Evolutionary conservation across 345 rosid species (phyloP).

Genomic region (Eucalyptus tenuipes): DNA sequence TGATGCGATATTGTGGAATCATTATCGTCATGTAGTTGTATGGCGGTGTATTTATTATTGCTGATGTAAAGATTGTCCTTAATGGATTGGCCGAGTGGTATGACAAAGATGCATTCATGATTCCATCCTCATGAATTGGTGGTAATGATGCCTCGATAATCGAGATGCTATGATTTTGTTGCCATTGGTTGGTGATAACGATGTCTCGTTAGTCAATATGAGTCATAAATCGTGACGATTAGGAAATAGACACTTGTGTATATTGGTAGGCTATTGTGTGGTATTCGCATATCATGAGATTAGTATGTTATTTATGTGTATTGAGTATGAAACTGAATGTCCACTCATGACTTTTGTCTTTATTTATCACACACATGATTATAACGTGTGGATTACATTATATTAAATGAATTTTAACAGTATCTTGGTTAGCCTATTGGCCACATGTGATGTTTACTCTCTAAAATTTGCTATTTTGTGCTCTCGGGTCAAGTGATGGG

Average conservation of each 20-base stretch:
- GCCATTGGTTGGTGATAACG: rapidly evolving
- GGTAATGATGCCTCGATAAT: background rate
- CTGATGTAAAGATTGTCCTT: background rate
- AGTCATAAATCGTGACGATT: background rate
- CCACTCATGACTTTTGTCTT: background rate
- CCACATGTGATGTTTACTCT: background rate
- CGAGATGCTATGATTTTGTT: background rate
- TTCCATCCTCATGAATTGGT: background rate
- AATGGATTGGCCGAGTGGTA: background rate
- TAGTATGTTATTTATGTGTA: background rate
- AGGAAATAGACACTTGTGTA: background rate
- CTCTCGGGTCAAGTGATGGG: background rate
- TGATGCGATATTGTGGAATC: background rate
- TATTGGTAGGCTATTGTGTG: background rate
- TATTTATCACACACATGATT: background rate
- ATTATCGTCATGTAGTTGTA: background rate
- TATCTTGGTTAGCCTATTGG: background rate
- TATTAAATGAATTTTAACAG: background rate
- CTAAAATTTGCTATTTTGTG: background rate
- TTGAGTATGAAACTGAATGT: background rate
- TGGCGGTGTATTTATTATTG: rapidly evolving
- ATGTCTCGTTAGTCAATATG: rapidly evolving
- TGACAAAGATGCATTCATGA: background rate
- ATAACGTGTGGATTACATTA: background rate
- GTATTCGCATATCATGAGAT: background rate